Evolutionary conservation across 1,139 yeast species (phyloP).

Genomic region (Debaryomycetaceae sp.): DNA sequence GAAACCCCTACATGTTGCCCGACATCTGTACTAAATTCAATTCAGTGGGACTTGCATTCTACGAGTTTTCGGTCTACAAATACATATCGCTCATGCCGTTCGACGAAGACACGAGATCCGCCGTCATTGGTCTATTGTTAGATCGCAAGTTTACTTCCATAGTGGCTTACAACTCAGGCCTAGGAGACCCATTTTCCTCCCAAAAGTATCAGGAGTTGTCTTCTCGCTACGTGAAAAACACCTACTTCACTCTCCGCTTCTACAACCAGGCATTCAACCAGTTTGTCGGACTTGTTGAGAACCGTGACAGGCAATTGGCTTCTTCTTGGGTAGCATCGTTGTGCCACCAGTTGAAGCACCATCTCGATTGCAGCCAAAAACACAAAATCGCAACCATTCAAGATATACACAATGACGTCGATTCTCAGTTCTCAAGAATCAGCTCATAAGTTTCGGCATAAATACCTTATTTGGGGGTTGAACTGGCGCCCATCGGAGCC

Average conservation of each 20-base stretch:
- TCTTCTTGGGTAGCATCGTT: background rate
- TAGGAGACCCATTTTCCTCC: constrained; percentile 10
- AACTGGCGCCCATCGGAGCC: too few relatives aligned
- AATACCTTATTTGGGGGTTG: too few relatives aligned
- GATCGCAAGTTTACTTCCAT: constrained; percentile 18
- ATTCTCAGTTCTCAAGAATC: constrained; percentile 1
- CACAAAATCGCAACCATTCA: background rate
- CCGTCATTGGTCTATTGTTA: constrained; percentile 6
- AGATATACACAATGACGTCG: constrained; percentile 1
- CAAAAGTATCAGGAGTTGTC: constrained; percentile 8
- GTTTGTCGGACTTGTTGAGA: constrained; percentile 17
- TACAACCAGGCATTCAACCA: constrained; percentile 19
- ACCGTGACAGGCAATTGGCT: constrained; percentile 5
- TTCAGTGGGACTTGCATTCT: constrained; percentile 16
- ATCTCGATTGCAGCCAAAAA: background rate
- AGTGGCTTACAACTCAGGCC: constrained; percentile 9
- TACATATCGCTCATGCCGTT: background rate
- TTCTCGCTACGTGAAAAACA: constrained; percentile 10
- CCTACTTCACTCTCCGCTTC: constrained; percentile 13
- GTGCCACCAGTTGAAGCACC: background rate
- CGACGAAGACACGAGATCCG: background rate
- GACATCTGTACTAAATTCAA: constrained; percentile 13
- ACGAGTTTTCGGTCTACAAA: constrained; percentile 10
- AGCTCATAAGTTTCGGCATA: background rate
- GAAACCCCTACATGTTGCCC: constrained; percentile 7